Conservation (phyloP, 2,329 filamentous ascomycete genomes). For the Xylariaceae sp. region DNA sequence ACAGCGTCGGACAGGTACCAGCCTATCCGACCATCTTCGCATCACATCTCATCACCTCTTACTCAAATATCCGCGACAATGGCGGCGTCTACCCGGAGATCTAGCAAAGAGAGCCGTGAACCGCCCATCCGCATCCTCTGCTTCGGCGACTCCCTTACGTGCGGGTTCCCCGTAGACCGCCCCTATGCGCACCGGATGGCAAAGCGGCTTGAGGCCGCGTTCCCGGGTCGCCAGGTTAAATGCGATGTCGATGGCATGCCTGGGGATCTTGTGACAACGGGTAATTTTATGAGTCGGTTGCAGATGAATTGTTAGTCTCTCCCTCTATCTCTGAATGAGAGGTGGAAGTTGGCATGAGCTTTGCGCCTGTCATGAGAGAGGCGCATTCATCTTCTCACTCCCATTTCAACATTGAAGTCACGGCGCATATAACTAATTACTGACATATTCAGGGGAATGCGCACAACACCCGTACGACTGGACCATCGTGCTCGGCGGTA, state of each 20-base stretch:
- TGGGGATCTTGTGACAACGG: conserved; percentile 44
- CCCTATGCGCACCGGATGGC: conserved; percentile 51
- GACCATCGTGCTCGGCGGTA: conserved; percentile 59
- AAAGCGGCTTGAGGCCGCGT: conserved; percentile 42
- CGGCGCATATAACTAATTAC: conserved; percentile 2
- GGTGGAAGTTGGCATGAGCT: background rate
- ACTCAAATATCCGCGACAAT: conserved; percentile 1
- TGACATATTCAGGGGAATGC: conserved; percentile 2
- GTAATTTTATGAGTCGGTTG: conserved; percentile 30
- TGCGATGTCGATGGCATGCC: conserved; percentile 44
- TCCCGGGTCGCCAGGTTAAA: conserved; percentile 36
- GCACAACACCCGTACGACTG: conserved; percentile 40
- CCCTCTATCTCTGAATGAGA: too few species aligned
- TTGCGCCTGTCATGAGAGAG: background rate
- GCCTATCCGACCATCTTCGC: too few species aligned
- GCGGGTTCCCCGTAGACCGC: conserved; percentile 45
- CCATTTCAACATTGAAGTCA: background rate
- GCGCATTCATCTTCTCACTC: background rate
- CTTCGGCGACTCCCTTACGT: conserved; percentile 61
- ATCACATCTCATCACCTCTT: too few species aligned
- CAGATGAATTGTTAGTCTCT: conserved; percentile 16
- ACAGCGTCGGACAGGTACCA: too few species aligned
- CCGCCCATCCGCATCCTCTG: conserved; percentile 51
- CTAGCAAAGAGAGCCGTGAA: conserved; percentile 24
- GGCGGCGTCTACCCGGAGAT: background rate